Base-by-base conservation (phyloP, 2,329 filamentous ascomycete genomes). In the Monosporascus sp. region DNA sequence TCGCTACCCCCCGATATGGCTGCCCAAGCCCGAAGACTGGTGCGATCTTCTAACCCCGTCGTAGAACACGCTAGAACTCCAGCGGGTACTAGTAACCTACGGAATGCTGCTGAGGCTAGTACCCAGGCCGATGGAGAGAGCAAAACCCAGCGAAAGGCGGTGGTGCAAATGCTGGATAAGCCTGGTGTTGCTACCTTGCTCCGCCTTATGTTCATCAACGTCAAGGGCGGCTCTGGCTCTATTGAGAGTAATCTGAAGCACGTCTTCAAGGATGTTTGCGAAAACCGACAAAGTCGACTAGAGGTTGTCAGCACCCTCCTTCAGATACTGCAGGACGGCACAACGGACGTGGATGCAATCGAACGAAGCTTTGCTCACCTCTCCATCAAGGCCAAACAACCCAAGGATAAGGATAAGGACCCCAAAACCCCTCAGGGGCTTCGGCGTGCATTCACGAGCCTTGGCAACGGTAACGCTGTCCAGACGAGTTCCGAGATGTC, bases 111-210 rank as follows among this genome's bases (percentile, higher is more conserved):
- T 37, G 59, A 62, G 44, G 45, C 65, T 17, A 67, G 65, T 50
- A 62, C 64, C 26, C 59, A 61, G 40, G 53, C 56, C 26, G 64
- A 64, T 11, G 58, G 54, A 60, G 72, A 83, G 60, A 81, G 79
- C 68, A 93, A 91, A 73, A 73, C 78, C 38, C 87, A 88, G 63
- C 85, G 89, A 53, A 88, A 89, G 56, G 86, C 90, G 22, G 88
- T 95, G 54, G 89, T 96, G 24, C 94, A 99, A 68, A 96, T 99
- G 88, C 82, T 99, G 31, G 94, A 99, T 71, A 97, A 96, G 72
- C 82, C 92, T 47, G 94, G 95, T 26, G 87, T 99, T 60, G 94
- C 95, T 26, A 97, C 94, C n/a, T 77, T 99, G 37, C 79, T 99
- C 44, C 89, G 95, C n/a, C 81, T 99, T 9, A 97, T 99, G 93